A percentile compares a stretch with the other conserved stretches of the same genome.
Conservation (phyloP, 768 basidiomycete genomes). For the Leccinum truebloodii region DNA sequence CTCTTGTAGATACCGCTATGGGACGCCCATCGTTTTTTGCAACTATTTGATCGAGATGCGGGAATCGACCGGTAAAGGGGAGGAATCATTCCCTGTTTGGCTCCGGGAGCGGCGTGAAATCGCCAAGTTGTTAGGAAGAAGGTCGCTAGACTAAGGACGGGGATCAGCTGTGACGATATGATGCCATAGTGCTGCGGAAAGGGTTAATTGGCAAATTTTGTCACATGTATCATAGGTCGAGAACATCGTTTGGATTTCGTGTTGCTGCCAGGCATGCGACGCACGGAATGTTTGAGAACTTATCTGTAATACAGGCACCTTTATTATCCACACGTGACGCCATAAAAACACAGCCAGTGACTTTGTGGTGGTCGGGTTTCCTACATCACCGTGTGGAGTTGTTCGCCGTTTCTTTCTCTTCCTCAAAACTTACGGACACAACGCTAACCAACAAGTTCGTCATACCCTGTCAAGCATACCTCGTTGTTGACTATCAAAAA, state of each 20-base stretch:
- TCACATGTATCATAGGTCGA: neutral
- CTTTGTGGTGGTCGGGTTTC: slow-evolving; percentile 13
- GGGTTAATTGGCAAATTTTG: too few relatives aligned
- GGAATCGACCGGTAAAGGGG: slow-evolving; percentile 39
- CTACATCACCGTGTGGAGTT: slow-evolving; percentile 11
- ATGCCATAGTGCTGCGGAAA: neutral
- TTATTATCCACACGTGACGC: slow-evolving; percentile 24
- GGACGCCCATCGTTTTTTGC: slow-evolving; percentile 89
- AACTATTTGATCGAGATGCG: slow-evolving; percentile 85
- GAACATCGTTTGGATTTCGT: neutral
- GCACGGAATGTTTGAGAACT: neutral
- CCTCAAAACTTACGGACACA: neutral
- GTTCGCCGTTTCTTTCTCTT: neutral
- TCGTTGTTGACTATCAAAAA: slow-evolving; percentile 1
- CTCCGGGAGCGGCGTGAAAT: slow-evolving; percentile 84
- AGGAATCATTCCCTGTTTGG: slow-evolving; percentile 77
- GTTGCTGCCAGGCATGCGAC: neutral
- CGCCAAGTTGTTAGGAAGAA: slow-evolving; percentile 63
- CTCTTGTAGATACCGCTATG: slow-evolving; percentile 73
- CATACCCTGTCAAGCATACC: neutral
- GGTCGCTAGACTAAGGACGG: slow-evolving; percentile 60
- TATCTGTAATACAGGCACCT: slow-evolving; percentile 2
- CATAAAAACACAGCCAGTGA: slow-evolving; percentile 16
- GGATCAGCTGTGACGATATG: neutral
- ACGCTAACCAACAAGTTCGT: neutral